These are phyloP conservation scores for Epichloe typhina DNA, from an alignment of 2,329 filamentous ascomycete species.

Conservation along the genomic window DNA sequence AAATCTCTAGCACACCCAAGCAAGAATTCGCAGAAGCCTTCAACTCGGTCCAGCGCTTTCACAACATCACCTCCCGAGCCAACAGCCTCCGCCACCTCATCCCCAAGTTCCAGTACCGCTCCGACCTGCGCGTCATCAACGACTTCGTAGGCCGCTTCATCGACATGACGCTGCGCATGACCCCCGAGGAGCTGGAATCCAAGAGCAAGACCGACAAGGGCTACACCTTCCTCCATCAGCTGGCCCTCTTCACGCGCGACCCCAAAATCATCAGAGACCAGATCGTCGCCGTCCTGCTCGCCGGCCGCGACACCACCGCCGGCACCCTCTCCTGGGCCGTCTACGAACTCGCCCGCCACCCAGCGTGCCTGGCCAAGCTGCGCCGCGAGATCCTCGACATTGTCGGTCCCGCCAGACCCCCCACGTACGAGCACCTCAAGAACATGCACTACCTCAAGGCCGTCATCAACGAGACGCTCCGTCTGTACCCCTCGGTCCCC, in stretches of 20 bases:
- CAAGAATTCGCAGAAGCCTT: conserved; percentile 57
- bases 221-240: conserved; percentile 78
- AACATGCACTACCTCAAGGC: conserved; percentile 71
- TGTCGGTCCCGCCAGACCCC: conserved; percentile 48
- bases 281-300: conserved; percentile 67
- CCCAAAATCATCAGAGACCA: conserved; percentile 68
- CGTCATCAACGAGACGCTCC: conserved; percentile 63
- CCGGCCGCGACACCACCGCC: conserved; percentile 79
- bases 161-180: conserved; percentile 47
- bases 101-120: conserved; percentile 51
- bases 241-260: conserved; percentile 63
- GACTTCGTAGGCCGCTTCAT: conserved; percentile 66
- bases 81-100: conserved; percentile 28
- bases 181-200: conserved; percentile 44
- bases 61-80: conserved; percentile 41
- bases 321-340: conserved; percentile 67
- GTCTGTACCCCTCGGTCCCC: conserved; percentile 65
- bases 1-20: conserved; percentile 26
- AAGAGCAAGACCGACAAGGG: conserved; percentile 57
- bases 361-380: conserved; percentile 52
- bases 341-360: conserved; percentile 67
- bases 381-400: conserved; percentile 56
- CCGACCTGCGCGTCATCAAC: conserved; percentile 55
- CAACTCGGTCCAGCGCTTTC: conserved; percentile 53
- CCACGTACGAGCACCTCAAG: conserved; percentile 73